These are phyloP conservation scores for Fusarium bactridioides DNA, from an alignment of 2,329 filamentous ascomycete genomes.

Conservation along the genomic window DNA sequence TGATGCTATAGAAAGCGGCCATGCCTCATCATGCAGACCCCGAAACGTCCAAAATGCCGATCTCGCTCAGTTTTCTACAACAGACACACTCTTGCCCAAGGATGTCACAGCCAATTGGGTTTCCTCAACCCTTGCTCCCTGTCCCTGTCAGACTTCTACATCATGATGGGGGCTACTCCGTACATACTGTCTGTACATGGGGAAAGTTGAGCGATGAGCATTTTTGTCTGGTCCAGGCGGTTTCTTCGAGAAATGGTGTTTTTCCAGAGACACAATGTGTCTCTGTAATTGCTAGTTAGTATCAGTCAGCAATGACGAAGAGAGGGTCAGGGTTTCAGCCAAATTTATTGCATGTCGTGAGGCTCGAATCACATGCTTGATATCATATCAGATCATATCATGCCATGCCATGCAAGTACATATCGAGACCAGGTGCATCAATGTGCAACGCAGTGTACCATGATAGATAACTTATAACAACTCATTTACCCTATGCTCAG, in stretches of 20 bases:
- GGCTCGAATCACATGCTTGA: conserved; percentile 16
- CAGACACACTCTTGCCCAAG: background rate
- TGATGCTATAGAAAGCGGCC: background rate
- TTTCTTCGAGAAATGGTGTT: background rate
- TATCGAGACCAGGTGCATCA: background rate
- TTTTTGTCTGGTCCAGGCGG: background rate
- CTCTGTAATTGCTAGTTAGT: background rate
- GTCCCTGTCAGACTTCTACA: conserved; percentile 1
- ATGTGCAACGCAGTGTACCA: background rate
- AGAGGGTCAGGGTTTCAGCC: too few species aligned
- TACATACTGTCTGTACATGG: background rate
- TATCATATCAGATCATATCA: background rate
- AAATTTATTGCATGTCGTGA: background rate
- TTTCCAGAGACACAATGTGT: background rate
- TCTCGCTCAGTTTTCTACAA: background rate
- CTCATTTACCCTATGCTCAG: background rate
- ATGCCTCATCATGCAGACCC: conserved; percentile 1
- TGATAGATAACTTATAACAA: background rate
- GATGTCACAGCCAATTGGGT: background rate
- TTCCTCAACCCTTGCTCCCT: background rate
- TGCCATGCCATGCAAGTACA: background rate
- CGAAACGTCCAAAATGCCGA: background rate
- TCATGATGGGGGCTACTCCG: background rate
- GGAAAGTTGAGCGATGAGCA: background rate
- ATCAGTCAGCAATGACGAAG: background rate